Conservation (phyloP, 352 stramenopile species). For the Pythium utonaiense region DNA sequence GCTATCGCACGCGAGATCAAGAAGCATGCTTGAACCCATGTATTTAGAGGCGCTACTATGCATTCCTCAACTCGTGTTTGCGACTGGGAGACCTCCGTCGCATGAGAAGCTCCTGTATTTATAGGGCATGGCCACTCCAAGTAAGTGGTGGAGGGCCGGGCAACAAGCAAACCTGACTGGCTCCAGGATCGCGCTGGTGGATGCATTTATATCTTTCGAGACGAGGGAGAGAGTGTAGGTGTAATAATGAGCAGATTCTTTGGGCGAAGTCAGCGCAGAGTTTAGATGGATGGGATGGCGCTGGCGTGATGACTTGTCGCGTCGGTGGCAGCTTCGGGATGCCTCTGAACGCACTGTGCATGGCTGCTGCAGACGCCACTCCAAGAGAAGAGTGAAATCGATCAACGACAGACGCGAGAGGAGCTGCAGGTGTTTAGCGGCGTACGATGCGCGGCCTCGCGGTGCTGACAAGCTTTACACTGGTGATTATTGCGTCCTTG, state of each 20-base stretch:
- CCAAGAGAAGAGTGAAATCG: not conserved
- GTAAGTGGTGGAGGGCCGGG: too few species aligned
- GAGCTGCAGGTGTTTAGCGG: not conserved
- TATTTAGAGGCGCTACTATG: too few species aligned
- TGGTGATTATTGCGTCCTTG: not conserved
- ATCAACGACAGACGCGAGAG: not conserved
- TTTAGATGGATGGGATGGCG: not conserved
- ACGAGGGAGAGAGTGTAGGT: not conserved
- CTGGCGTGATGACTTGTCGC: not conserved
- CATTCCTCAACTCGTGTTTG: too few species aligned
- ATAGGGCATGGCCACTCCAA: not conserved
- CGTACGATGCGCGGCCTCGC: slow-evolving; percentile 2
- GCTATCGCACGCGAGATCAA: too few species aligned
- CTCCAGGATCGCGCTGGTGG: not conserved
- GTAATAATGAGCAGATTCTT: too few species aligned
- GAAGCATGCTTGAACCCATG: too few species aligned
- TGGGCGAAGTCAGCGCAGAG: too few species aligned
- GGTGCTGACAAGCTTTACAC: not conserved
- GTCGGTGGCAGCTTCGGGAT: not conserved
- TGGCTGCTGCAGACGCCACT: not conserved
- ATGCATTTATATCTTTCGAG: slow-evolving; percentile 3
- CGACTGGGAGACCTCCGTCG: too few species aligned
- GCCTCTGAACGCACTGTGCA: not conserved
- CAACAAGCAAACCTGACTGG: too few species aligned
- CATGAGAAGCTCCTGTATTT: not conserved